Base-by-base conservation (phyloP, 148 eudicot species). In the Vaccinium vitisidaea region DNA sequence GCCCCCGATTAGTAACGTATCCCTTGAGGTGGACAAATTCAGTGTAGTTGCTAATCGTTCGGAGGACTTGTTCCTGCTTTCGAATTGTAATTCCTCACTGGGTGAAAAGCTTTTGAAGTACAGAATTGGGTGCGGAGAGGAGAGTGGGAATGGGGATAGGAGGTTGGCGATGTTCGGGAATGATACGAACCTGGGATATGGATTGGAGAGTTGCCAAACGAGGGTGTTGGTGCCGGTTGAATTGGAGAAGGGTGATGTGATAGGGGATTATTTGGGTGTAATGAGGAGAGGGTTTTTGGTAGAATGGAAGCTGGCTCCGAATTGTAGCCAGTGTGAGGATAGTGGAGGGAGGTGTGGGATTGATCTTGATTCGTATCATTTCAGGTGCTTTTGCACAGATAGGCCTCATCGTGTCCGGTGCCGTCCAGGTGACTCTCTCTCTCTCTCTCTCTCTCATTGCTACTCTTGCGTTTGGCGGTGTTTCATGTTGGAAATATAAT, bases 281-380 rank as follows among this genome's bases (percentile, higher is more conserved):
- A 50, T 91, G 77, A 84, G 80, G 48, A 86, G 85, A 8, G 97
- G 97, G 6, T 58, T 93, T 86, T 53, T 69, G 82, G 53, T 92
- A 55, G 85, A 80, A 2, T 93, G 93, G 94, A 49, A 2, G 36
- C 36, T 32, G 0, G 92, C 89, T 11, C 83, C 48, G 54, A 70
- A 90, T 58, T 92, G 94, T 79, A 81, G 65, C 43, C 77, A 0
- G 5, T 94, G 97, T 61, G 43, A 55, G 43, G 18, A 1, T 0
- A 86, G 89, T 69, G 91, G 92, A 1, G 95, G 95, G 25, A 83
- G 80, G 75, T 93, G 95, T 83, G 93, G 95, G 11, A 85, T 77
- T 73, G 76, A 89, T 78, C 67, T 10, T 15, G 10, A 0, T 11
- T 11, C 2, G n/a, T 63, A 0, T 56, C 74, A 48, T 1, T 93